Percentiles rank a stretch among this genome's conserved stretches.
Evolutionary conservation across 352 stramenopile species (phyloP).

Genomic region (Phytophthora sp.): DNA sequence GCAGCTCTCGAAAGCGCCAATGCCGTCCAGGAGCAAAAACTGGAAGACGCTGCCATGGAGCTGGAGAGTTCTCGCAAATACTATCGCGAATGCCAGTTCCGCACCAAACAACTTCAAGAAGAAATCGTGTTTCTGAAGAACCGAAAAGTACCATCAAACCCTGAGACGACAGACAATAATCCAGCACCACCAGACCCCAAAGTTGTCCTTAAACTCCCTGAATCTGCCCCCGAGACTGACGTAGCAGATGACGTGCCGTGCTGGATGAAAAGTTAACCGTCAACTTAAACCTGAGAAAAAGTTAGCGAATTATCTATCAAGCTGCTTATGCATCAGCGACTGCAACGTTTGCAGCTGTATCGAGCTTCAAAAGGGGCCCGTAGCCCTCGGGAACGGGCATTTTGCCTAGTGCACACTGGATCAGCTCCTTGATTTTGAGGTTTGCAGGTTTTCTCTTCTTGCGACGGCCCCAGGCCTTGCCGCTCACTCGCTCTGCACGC

Average conservation of each 20-base stretch:
- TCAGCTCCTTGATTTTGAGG: slow-evolving; percentile 43
- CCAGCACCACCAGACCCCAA: background rate
- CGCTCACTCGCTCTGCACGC: slow-evolving; percentile 60
- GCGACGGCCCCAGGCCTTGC: slow-evolving; percentile 37
- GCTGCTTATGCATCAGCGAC: slow-evolving; percentile 17
- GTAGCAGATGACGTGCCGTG: slow-evolving; percentile 38
- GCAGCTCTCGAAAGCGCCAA: slow-evolving; percentile 45
- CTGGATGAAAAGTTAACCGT: slow-evolving; percentile 53
- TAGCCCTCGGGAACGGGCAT: slow-evolving; percentile 23
- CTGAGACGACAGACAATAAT: background rate
- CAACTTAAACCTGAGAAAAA: slow-evolving; percentile 10
- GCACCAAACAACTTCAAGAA: slow-evolving; percentile 72
- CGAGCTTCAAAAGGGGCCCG: too few species aligned
- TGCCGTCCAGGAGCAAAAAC: slow-evolving; percentile 37
- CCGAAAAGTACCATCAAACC: slow-evolving; percentile 30
- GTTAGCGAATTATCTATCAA: slow-evolving; percentile 12
- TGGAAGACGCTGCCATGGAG: slow-evolving; percentile 49
- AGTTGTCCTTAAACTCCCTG: background rate
- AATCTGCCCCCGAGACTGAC: slow-evolving; percentile 13
- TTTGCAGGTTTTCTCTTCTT: slow-evolving; percentile 40
- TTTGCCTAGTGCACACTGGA: slow-evolving; percentile 55
- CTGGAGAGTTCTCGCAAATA: slow-evolving; percentile 57
- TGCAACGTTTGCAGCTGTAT: slow-evolving; percentile 1
- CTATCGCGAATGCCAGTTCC: slow-evolving; percentile 64
- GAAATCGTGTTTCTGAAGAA: slow-evolving; percentile 71